These are phyloP conservation scores for Solanum sitiens DNA, from an alignment of 257 asterid genomes.

Conservation along the genomic window DNA sequence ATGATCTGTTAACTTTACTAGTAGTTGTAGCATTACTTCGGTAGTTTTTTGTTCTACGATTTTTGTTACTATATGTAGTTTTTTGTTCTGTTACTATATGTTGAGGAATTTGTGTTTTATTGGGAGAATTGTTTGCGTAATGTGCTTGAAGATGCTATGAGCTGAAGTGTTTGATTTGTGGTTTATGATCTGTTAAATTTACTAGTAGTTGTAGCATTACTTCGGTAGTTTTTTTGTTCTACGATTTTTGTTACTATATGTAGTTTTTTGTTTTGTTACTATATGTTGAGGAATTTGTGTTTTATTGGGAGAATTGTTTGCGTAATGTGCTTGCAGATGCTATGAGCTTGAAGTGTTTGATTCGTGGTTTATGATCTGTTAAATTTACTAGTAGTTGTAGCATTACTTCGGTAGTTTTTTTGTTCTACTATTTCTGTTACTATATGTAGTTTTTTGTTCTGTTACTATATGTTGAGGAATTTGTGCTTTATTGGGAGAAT, in stretches of 20 bases:
- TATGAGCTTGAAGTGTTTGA: slow-evolving; percentile 3
- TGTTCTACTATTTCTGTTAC: too few relatives aligned
- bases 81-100: too few relatives aligned
- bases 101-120: background rate
- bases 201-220: background rate
- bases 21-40: background rate
- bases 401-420: too few relatives aligned
- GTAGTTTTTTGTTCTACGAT: too few relatives aligned
- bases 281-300: background rate
- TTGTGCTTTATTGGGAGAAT: too few relatives aligned
- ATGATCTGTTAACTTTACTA: background rate
- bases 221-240: too few relatives aligned
- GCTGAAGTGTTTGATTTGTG: slow-evolving; percentile 1
- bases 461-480: too few relatives aligned
- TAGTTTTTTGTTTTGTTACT: too few relatives aligned
- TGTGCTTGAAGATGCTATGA: background rate
- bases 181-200: background rate
- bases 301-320: background rate
- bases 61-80: too few relatives aligned
- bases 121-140: background rate
- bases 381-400: background rate
- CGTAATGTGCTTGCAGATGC: background rate
- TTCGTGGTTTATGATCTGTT: background rate
- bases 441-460: too few relatives aligned
- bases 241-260: too few relatives aligned